Evolutionary conservation across 805 yeast species (phyloP).

Genomic region (Kregervanrija pseudodelftensis): DNA sequence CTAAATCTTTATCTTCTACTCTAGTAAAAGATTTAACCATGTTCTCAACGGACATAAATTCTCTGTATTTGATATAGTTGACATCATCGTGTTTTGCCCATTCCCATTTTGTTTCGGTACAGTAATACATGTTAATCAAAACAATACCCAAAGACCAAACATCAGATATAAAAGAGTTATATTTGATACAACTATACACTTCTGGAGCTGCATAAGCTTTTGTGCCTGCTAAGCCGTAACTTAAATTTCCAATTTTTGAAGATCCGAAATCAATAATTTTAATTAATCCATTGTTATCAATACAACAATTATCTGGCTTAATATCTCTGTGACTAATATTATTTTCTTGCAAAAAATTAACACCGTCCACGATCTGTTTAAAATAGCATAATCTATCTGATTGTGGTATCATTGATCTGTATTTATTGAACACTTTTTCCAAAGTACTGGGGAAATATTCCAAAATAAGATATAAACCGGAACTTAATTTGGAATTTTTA

Average conservation of each 20-base stretch:
- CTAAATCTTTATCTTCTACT: slow-evolving; percentile 44
- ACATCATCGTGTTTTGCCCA: slow-evolving; percentile 3
- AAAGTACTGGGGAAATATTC: slow-evolving; percentile 31
- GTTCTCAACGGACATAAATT: too few relatives aligned
- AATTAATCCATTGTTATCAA: slow-evolving; percentile 24
- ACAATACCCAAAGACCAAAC: slow-evolving; percentile 46
- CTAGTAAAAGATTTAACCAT: background rate
- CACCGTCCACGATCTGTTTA: slow-evolving; percentile 35
- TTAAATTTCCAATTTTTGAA: slow-evolving; percentile 21
- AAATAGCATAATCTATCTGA: slow-evolving; percentile 27
- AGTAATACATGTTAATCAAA: slow-evolving; percentile 26
- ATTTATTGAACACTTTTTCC: background rate
- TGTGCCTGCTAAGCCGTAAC: slow-evolving; percentile 43
- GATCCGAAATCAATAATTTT: slow-evolving; percentile 50
- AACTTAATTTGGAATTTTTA: slow-evolving; percentile 3
- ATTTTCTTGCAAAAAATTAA: slow-evolving; percentile 31
- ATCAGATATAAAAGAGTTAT: slow-evolving; percentile 37
- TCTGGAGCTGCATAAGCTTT: slow-evolving; percentile 43
- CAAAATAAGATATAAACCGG: slow-evolving; percentile 23
- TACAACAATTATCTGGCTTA: slow-evolving; percentile 39
- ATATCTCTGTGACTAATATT: slow-evolving; percentile 42
- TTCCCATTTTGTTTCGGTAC: slow-evolving; percentile 8
- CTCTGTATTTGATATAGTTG: too few relatives aligned
- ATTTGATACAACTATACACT: slow-evolving; percentile 28
- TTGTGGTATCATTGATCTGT: slow-evolving; percentile 1